These are phyloP conservation scores for Boletales sp. DNA, from an alignment of 768 basidiomycete species.

Conservation along the genomic window DNA sequence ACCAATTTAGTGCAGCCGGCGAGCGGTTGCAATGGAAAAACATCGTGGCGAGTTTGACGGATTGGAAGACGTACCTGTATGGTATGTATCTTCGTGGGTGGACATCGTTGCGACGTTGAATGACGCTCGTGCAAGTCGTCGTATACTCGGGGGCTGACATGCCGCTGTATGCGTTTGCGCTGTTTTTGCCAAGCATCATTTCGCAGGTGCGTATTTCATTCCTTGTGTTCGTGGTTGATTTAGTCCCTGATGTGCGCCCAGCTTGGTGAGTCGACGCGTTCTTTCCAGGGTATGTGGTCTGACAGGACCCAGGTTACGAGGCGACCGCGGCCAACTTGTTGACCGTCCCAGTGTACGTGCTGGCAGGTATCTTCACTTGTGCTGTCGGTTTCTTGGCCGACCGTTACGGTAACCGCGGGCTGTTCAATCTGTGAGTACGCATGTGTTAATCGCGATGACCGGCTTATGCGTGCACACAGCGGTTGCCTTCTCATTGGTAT, in stretches of 20 bases:
- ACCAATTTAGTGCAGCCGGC: constrained; percentile 71
- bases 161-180: constrained; percentile 72
- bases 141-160: constrained; percentile 55
- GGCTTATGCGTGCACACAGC: constrained; percentile 5
- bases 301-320: constrained; percentile 45
- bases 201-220: constrained; percentile 44
- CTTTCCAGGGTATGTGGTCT: neutral
- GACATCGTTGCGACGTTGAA: too few species aligned
- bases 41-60: constrained; percentile 54
- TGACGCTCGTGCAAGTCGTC: constrained; percentile 38
- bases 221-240: neutral
- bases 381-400: constrained; percentile 62
- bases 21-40: constrained; percentile 58
- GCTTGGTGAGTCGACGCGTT: constrained; percentile 34
- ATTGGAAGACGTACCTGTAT: constrained; percentile 70
- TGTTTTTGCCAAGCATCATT: constrained; percentile 80
- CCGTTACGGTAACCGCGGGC: constrained; percentile 54
- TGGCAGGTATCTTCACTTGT: constrained; percentile 67
- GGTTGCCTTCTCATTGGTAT: constrained; percentile 27
- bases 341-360: constrained; percentile 72
- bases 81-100: constrained; percentile 3
- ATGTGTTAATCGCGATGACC: neutral
- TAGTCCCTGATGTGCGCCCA: constrained; percentile 7
- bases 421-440: constrained; percentile 56
- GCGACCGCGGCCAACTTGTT: constrained; percentile 73